These are phyloP conservation scores for Entomortierella parvispora DNA, from an alignment of 192 early-diverging fungal genomes.

Conservation along the genomic window DNA sequence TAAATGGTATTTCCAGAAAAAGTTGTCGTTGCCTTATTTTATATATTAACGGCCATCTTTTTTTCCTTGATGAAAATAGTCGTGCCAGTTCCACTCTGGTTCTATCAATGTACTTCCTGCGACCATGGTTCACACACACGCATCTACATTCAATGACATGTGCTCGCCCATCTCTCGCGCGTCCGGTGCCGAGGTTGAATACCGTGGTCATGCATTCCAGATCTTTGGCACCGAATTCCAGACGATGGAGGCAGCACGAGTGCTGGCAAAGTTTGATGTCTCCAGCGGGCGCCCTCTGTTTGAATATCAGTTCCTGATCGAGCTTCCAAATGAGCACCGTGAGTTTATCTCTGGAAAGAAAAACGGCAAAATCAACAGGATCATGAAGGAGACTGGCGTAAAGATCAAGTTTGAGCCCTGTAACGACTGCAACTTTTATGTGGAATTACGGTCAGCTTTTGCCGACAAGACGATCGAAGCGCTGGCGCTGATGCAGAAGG, in stretches of 20 bases:
- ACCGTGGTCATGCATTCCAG: conserved; percentile 67
- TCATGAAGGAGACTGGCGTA: conserved; percentile 77
- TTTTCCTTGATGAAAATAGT: conserved; percentile 13
- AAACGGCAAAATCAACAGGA: conserved; percentile 89
- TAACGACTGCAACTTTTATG: conserved; percentile 84
- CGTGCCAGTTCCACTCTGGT: conserved; percentile 48
- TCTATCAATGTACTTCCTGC: conserved; percentile 30
- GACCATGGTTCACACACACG: conserved; percentile 34
- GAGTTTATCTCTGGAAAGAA: conserved; percentile 93
- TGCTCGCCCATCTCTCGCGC: conserved; percentile 58
- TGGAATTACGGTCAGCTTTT: conserved; percentile 71
- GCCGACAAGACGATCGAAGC: conserved; percentile 72
- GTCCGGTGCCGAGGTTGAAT: conserved; percentile 72
- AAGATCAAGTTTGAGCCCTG: conserved; percentile 73
- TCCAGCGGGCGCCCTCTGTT: conserved; percentile 53
- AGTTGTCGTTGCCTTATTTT: too few relatives aligned
- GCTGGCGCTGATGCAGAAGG: conserved; percentile 75
- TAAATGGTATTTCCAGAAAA: too few relatives aligned
- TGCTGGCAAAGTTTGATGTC: conserved; percentile 61
- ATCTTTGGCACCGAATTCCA: conserved; percentile 75
- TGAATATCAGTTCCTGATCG: conserved; percentile 79
- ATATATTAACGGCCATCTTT: not conserved
- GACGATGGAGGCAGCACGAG: conserved; percentile 68
- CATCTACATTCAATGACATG: conserved; percentile 37
- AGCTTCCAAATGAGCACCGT: conserved; percentile 79